These are phyloP conservation scores for Fragaria iinumae DNA, from an alignment of 306 rosid genomes.

Conservation along the genomic window DNA sequence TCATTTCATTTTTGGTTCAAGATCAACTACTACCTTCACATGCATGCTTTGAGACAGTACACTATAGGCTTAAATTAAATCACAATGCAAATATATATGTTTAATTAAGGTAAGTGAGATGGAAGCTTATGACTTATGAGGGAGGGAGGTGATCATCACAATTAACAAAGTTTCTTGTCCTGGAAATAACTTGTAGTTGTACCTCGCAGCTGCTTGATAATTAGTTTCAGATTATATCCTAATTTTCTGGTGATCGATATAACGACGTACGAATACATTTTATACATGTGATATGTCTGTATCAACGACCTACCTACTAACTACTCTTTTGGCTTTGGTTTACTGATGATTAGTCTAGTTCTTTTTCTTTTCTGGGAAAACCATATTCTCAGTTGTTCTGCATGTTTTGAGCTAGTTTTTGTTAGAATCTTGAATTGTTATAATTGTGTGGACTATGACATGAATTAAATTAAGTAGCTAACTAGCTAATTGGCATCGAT, in stretches of 20 bases:
- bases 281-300: background rate
- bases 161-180: background rate
- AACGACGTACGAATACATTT: too few species aligned
- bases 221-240: background rate
- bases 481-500: too few species aligned
- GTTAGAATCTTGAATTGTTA: too few species aligned
- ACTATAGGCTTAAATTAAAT: background rate
- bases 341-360: background rate
- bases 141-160: background rate
- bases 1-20: background rate
- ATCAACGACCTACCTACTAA: background rate
- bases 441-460: too few species aligned
- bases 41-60: background rate
- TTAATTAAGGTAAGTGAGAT: background rate
- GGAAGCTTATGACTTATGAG: background rate
- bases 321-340: background rate
- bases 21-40: background rate
- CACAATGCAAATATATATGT: background rate
- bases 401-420: too few species aligned
- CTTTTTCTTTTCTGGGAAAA: background rate
- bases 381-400: background rate
- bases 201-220: background rate
- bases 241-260: too few species aligned
- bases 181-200: background rate
- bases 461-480: too few species aligned